Evolutionary conservation across 352 stramenopile genomes (phyloP).

Genomic region (Globisporangium spinosum): DNA sequence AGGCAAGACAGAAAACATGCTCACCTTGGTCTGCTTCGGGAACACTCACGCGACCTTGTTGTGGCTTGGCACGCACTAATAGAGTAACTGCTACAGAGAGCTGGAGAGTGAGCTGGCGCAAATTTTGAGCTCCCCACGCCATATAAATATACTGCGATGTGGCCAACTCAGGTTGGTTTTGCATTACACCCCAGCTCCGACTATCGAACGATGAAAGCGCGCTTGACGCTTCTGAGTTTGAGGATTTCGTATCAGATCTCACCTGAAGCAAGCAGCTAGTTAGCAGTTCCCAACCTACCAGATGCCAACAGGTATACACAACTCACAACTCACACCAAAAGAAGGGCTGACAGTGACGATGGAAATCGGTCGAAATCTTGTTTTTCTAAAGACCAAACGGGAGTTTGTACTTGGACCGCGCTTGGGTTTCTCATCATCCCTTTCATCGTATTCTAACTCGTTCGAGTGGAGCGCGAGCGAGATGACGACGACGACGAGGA

Average conservation of each 20-base stretch:
- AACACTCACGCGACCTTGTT: neutral
- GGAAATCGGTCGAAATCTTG: neutral
- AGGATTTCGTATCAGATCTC: neutral
- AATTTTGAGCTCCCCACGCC: neutral
- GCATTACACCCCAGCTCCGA: neutral
- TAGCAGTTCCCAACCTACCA: neutral
- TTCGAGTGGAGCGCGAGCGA: slow-evolving; percentile 17
- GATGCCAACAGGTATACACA: neutral
- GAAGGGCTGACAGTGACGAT: neutral
- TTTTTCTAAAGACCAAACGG: neutral
- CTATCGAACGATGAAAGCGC: neutral
- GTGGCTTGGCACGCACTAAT: neutral
- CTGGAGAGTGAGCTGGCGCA: neutral
- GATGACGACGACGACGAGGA: slow-evolving; percentile 19
- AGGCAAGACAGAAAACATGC: neutral
- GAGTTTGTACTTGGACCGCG: neutral
- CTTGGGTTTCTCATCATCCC: neutral
- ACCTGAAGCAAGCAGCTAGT: neutral
- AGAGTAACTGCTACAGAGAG: neutral
- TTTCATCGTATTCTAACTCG: neutral
- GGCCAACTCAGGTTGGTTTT: neutral
- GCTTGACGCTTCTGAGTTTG: neutral
- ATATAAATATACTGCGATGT: neutral
- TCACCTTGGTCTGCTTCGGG: neutral
- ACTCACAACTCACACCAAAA: neutral